A percentile compares a stretch with the other conserved stretches of the same genome.
phyloP scores from a whole-genome alignment of 2,329 filamentous ascomycete species.

The Cucurbitaria berberidis region DNA sequence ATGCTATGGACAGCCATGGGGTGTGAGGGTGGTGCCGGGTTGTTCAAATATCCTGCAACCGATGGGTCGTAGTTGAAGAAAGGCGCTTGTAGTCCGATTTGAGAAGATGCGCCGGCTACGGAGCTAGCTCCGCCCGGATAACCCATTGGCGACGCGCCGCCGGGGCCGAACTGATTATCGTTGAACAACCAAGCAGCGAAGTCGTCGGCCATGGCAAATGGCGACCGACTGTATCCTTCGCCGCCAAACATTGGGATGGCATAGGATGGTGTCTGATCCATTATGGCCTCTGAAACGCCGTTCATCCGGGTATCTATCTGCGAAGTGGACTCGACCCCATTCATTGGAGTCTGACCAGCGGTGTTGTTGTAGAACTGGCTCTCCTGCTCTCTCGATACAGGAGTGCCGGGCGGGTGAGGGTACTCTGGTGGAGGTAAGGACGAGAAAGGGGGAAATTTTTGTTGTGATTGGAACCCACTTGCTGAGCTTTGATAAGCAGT shows the following conservation, averaged over 20 bases:
- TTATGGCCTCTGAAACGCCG: constrained; percentile 46
- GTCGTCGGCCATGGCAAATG: constrained; percentile 86
- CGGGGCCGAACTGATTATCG: constrained; percentile 59
- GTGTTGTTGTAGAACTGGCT: constrained; percentile 47
- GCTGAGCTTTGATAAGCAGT: constrained; percentile 43
- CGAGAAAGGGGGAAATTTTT: constrained; percentile 67
- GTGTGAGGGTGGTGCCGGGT: constrained; percentile 67
- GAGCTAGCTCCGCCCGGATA: constrained; percentile 42
- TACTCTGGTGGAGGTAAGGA: constrained; percentile 66
- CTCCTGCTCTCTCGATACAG: constrained; percentile 45
- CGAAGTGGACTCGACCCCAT: constrained; percentile 47
- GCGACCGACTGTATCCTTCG: constrained; percentile 83
- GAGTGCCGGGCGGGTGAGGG: constrained; percentile 39
- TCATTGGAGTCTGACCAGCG: constrained; percentile 45
- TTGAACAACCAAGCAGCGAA: constrained; percentile 87
- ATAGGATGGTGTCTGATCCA: constrained; percentile 59
- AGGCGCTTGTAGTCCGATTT: constrained; percentile 55
- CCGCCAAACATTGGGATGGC: constrained; percentile 87
- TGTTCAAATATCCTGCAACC: constrained; percentile 56
- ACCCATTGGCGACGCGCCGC: constrained; percentile 47
- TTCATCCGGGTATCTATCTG: constrained; percentile 44
- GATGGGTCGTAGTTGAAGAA: constrained; percentile 59
- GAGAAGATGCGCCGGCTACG: constrained; percentile 48
- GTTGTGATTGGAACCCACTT: constrained; percentile 62
- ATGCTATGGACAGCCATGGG: constrained; percentile 90